Evolutionary conservation across 2,329 filamentous ascomycete species (phyloP), one percentile per base, ranked within the genome.

Genomic region (Leptographium wingfieldii): DNA sequence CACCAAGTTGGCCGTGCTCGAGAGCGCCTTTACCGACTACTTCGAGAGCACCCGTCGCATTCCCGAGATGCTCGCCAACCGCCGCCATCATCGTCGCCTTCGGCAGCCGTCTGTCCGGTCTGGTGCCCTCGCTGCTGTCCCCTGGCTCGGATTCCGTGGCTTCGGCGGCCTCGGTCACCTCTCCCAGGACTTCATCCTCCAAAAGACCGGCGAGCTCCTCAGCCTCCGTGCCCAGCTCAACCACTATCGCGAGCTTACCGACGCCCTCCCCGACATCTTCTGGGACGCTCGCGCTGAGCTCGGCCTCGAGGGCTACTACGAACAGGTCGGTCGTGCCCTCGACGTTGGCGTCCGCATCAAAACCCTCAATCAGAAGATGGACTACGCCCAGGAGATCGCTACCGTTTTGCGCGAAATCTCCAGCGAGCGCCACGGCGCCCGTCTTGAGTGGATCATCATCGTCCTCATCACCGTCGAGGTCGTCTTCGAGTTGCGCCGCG

Each of bases 391-490:
- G 68, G 92, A 97, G 72, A 96, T 96, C 70, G 91, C 94, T 7
- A 89, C 80, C 58, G 92, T 97, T 19, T 74, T 97, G 63, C 80
- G 94, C 61, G 90, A 96, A 71, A 85, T 92, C 69, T 79, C 95
- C 59, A 95, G 88, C 69, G 92, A 97, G 76, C 90, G 90, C 70
- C 91, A 97, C 69, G 88, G 90, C 19, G 83, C 92, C 35, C 80
- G 90, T 59, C 78, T 99, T 12, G 94, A 97, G 74, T 92, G 90
- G 87, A 95, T 95, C 67, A 97, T 99, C 70, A 97, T 99, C 67
- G 78, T 89, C 2, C 80, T 99, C 59, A 99, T 99, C 69, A 84
- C 89, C 1, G 87, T 97, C 40, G 94, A 99, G 73, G 92, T 97
- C 16, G 78, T 86, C 12, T 94, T 97, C 70, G 92, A 95, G 72